These are phyloP conservation scores for Digitaria exilis DNA, from an alignment of 202 grass and related monocot genomes.

Conservation along the genomic window DNA sequence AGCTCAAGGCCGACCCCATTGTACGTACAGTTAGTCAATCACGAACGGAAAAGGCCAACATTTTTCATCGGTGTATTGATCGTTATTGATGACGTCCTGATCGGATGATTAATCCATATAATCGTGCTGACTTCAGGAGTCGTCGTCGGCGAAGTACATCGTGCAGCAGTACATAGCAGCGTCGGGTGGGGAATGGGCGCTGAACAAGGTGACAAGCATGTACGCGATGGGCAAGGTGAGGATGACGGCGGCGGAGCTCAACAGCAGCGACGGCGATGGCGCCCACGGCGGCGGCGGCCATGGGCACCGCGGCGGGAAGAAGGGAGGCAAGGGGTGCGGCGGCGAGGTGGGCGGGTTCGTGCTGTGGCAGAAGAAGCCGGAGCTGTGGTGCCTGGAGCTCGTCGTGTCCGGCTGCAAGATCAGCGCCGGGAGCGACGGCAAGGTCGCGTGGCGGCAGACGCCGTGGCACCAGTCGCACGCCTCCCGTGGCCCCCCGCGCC, in stretches of 20 bases:
- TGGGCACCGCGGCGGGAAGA: slow-evolving; percentile 41
- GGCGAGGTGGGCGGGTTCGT: slow-evolving; percentile 96
- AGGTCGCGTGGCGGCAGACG: slow-evolving; percentile 96
- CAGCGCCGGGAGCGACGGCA: slow-evolving; percentile 96
- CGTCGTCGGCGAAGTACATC: slow-evolving; percentile 91
- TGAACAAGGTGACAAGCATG: slow-evolving; percentile 87
- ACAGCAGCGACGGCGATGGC: slow-evolving; percentile 52
- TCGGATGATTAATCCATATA: not conserved
- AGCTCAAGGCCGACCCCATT: slow-evolving; percentile 82
- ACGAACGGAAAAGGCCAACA: not conserved
- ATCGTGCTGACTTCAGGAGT: slow-evolving; percentile 53
- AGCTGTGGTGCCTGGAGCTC: slow-evolving; percentile 96
- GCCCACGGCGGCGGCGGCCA: not conserved
- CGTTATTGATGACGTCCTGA: not conserved
- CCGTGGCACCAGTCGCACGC: slow-evolving; percentile 99
- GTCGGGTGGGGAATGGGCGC: slow-evolving; percentile 87
- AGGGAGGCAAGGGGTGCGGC: slow-evolving; percentile 36
- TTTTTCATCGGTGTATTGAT: not conserved
- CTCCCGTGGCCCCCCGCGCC: slow-evolving; percentile 87
- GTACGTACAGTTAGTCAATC: slow-evolving; percentile 45
- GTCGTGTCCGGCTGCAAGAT: slow-evolving; percentile 98
- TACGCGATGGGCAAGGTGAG: slow-evolving; percentile 94
- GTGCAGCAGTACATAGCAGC: slow-evolving; percentile 98
- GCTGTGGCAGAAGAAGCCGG: slow-evolving; percentile 98
- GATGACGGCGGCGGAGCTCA: slow-evolving; percentile 90